Evolutionary conservation across 805 yeast genomes (phyloP).

Genomic region (Zygotorulaspora florentina): DNA sequence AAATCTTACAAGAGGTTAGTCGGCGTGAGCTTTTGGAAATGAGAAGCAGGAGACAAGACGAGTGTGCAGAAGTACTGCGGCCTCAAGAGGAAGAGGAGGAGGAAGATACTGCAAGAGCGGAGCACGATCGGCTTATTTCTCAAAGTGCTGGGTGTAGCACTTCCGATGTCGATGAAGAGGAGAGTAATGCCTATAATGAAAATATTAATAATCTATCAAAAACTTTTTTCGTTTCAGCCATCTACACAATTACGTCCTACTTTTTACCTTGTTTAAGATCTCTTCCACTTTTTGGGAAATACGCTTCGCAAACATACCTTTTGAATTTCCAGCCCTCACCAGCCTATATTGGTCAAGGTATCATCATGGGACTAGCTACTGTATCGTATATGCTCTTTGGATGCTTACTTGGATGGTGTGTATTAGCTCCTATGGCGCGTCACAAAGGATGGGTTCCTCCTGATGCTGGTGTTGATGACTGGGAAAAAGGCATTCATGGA

Average conservation of each 20-base stretch:
- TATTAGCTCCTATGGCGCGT: conserved; percentile 78
- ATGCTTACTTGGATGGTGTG: conserved; percentile 84
- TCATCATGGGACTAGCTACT: conserved; percentile 93
- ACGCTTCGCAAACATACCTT: conserved; percentile 57
- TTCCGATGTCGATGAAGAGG: conserved; percentile 6
- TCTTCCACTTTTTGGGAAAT: conserved; percentile 72
- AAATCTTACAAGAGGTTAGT: conserved; percentile 38
- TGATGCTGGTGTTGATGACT: conserved; percentile 65
- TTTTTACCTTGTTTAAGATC: conserved; percentile 64
- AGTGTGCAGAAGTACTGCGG: conserved; percentile 27
- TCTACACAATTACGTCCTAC: conserved; percentile 67
- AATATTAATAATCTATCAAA: conserved; percentile 56
- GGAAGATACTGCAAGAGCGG: conserved; percentile 6
- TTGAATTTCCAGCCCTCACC: conserved; percentile 96
- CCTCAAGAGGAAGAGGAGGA: conserved; percentile 11
- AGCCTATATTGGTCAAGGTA: conserved; percentile 96
- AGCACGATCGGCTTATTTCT: not conserved
- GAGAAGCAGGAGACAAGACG: conserved; percentile 25
- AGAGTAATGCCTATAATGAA: conserved; percentile 37
- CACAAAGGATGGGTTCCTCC: conserved; percentile 83
- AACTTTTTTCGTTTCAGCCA: conserved; percentile 67
- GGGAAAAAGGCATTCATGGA: conserved; percentile 93
- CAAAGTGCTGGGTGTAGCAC: conserved; percentile 6
- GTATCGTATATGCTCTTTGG: conserved; percentile 90
- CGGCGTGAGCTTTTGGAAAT: conserved; percentile 35